phyloP scores from a whole-genome alignment of 768 basidiomycete species.

The Xerocomus brunneocitrinus region DNA sequence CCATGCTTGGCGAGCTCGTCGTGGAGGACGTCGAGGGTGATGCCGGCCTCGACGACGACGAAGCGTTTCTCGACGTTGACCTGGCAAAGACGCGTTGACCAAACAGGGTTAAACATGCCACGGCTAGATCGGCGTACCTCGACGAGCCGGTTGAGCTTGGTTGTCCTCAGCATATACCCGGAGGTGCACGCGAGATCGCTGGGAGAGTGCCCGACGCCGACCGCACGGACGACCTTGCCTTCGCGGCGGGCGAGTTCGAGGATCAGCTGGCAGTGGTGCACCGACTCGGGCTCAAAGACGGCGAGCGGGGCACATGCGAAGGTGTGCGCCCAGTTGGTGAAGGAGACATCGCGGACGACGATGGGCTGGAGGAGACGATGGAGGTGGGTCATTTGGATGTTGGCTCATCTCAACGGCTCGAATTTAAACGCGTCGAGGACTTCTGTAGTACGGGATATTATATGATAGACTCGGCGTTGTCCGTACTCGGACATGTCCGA shows the following conservation, averaged over 20 bases:
- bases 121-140: constrained; percentile 54
- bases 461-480: constrained; percentile 1
- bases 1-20: constrained; percentile 54
- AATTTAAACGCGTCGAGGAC: constrained; percentile 3
- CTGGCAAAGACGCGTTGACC: constrained; percentile 34
- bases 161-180: constrained; percentile 81
- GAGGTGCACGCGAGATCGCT: constrained; percentile 89
- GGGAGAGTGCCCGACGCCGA: constrained; percentile 90
- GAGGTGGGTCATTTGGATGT: constrained; percentile 26
- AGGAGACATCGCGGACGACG: constrained; percentile 39
- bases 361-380: constrained; percentile 41
- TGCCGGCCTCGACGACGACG: constrained; percentile 72
- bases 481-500: constrained; percentile 4
- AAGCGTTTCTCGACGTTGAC: constrained; percentile 63
- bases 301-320: constrained; percentile 65
- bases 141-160: constrained; percentile 63
- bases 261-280: constrained; percentile 65
- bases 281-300: constrained; percentile 71
- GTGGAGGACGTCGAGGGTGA: constrained; percentile 74
- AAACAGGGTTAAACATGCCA: constrained; percentile 12
- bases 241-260: constrained; percentile 79
- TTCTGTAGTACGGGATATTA: constrained; percentile 27
- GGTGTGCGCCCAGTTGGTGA: constrained; percentile 86
- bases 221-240: constrained; percentile 67
- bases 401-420: not conserved